Base-by-base conservation (phyloP, 1,284 basidiomycete genomes). In the Agaricales sp. region DNA sequence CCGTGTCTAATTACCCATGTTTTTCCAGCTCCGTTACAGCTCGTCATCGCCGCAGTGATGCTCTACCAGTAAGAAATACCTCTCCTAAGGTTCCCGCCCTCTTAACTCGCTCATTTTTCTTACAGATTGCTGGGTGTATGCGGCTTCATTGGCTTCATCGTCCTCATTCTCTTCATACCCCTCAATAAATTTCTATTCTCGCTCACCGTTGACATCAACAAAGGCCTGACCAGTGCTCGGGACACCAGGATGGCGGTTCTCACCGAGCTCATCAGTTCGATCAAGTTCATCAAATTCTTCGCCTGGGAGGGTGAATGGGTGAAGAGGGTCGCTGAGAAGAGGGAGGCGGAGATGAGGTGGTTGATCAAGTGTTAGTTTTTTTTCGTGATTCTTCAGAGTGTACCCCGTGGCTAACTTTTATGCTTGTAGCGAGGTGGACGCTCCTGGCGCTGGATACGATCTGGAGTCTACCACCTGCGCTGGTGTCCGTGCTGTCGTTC, bases 281-380 rank as follows among this genome's bases (percentile, higher is more conserved):
- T 87, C 54, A 88, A 87, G 58, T 89, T 92, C 59, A 85, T 92
- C 69, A 92, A 92, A 58, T 87, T 90, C 67, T 89, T 89, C 53
- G 86, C 85, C 2, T 89, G 87, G 87, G 86, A 89, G 57, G 75
- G 79, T 26, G 69, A 74, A 11, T 90, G 86, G 87, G 82, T 87
- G 44, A 61, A 74, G 18, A 70, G 78, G 1, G 71, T 69, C 0
- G 62, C 84, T 57, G 74, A 77, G 22, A 74, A 78, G 4, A 70
- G 84, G 49, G 73, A 70, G 43, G 63, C 66, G 18, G 86, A 88
- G 64, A 70, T 89, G 58, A 61, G 69, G 45, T 87, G 83, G 86
- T 74, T 88, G 69, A 62, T 81, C 49, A 84, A 86, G 71, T 61
- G 78, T 80, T 41, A 1, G 64, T 54, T 3, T 49, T 48, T n/a